Conservation (phyloP, 371 early-diverging fungal species). For the Mucor racemosus region DNA sequence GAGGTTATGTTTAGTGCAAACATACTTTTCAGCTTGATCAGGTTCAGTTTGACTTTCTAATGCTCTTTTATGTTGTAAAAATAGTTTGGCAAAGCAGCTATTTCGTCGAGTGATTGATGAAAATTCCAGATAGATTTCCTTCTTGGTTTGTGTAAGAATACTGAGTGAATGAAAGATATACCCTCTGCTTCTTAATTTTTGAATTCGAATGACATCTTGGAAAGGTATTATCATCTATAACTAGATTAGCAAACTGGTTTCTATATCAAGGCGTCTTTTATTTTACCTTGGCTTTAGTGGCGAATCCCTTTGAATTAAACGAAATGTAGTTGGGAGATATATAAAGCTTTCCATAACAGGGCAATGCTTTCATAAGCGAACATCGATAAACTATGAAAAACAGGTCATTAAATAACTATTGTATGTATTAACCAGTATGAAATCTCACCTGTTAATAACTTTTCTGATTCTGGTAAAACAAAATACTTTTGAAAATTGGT, state of each 20-base stretch:
- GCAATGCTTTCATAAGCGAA: conserved; percentile 54
- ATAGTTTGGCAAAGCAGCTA: conserved; percentile 48
- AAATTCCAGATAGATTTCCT: conserved; percentile 50
- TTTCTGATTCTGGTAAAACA: conserved; percentile 65
- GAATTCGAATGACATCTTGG: conserved; percentile 45
- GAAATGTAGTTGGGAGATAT: conserved; percentile 70
- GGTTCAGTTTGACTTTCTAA: conserved; percentile 22
- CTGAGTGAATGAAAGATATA: conserved; percentile 32
- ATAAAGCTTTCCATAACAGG: conserved; percentile 68
- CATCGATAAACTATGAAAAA: conserved; percentile 47
- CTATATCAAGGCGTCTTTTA: not conserved
- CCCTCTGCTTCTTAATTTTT: conserved; percentile 45
- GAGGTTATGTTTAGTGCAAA: not conserved
- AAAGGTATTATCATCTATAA: conserved; percentile 51
- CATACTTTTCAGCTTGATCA: conserved; percentile 26
- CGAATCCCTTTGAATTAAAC: conserved; percentile 69
- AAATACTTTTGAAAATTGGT: conserved; percentile 62
- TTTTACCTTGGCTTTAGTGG: conserved; percentile 60
- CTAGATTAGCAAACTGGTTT: not conserved
- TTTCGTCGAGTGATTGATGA: conserved; percentile 46
- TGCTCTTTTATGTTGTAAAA: conserved; percentile 32
- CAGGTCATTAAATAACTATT: not conserved
- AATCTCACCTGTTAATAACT: conserved; percentile 53
- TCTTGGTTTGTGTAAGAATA: conserved; percentile 26
- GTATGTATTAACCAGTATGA: not conserved